Conservation (phyloP, 1,139 yeast genomes). For the Pichia sp. region DNA sequence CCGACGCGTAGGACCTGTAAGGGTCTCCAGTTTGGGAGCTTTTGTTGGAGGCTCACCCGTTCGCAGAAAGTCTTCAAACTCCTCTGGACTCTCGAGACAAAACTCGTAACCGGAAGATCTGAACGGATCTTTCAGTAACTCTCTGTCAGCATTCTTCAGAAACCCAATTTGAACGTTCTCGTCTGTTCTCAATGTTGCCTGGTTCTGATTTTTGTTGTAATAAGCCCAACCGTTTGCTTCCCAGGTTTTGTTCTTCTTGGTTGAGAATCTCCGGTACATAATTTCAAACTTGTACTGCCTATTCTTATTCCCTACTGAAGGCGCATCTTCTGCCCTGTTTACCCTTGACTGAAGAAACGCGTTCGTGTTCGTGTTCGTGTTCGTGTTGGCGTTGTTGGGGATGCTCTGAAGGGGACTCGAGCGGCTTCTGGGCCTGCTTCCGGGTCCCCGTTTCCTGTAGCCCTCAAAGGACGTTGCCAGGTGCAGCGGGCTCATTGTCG, state of each 20-base stretch:
- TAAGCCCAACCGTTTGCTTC: conserved; percentile 77
- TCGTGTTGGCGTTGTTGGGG: too few relatives aligned
- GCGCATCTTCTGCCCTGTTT: neutral
- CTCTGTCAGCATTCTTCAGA: conserved; percentile 18
- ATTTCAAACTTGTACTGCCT: too few relatives aligned
- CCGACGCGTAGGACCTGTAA: neutral
- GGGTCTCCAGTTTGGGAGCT: conserved; percentile 4
- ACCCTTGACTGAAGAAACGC: neutral
- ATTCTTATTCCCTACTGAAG: too few relatives aligned
- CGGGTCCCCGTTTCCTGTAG: conserved; percentile 2
- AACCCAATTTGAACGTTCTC: conserved; percentile 17
- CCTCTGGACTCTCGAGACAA: conserved; percentile 38
- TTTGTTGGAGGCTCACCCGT: too few relatives aligned
- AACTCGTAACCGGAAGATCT: conserved; percentile 46
- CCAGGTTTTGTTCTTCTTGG: conserved; percentile 88
- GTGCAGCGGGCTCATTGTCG: too few relatives aligned
- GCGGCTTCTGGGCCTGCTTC: neutral
- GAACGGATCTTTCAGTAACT: conserved; percentile 37
- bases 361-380: too few relatives aligned
- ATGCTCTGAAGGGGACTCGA: neutral
- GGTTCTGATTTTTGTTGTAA: conserved; percentile 18
- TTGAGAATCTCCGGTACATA: conserved; percentile 65
- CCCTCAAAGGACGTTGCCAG: conserved; percentile 7
- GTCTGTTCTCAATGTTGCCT: conserved; percentile 19
- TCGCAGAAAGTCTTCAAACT: conserved; percentile 13